These are phyloP conservation scores for Fusarium zealandicum DNA, from an alignment of 2,329 filamentous ascomycete genomes.

Conservation along the genomic window DNA sequence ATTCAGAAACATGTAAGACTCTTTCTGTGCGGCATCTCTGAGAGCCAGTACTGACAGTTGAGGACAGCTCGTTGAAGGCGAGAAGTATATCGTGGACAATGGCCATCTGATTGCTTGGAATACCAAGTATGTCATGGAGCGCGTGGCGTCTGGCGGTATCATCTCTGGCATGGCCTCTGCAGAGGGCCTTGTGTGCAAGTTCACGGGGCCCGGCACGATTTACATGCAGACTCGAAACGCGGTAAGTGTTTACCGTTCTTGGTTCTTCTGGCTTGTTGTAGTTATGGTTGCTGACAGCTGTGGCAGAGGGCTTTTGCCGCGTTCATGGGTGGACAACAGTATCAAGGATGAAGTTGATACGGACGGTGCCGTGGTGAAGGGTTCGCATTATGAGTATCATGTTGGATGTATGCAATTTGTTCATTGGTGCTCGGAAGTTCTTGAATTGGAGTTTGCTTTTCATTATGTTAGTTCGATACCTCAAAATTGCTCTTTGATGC, in stretches of 20 bases:
- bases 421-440: neutral
- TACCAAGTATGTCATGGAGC: slow-evolving; percentile 89
- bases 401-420: neutral
- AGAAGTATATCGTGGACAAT: slow-evolving; percentile 92
- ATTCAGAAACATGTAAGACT: slow-evolving; percentile 86
- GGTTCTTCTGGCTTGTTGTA: neutral
- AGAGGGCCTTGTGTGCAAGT: slow-evolving; percentile 94
- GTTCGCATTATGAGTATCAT: neutral
- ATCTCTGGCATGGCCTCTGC: slow-evolving; percentile 84
- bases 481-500: slow-evolving; percentile 10
- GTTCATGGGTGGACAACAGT: slow-evolving; percentile 58
- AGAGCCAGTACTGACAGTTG: slow-evolving; percentile 9
- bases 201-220: slow-evolving; percentile 87
- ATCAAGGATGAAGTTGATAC: slow-evolving; percentile 38
- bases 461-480: slow-evolving; percentile 21
- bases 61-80: slow-evolving; percentile 65
- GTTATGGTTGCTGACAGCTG: slow-evolving; percentile 9
- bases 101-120: slow-evolving; percentile 97
- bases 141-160: slow-evolving; percentile 88
- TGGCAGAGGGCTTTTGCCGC: slow-evolving; percentile 59
- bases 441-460: slow-evolving; percentile 20
- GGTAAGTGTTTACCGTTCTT: slow-evolving; percentile 51
- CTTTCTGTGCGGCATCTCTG: neutral
- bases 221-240: slow-evolving; percentile 94
- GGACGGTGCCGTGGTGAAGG: neutral